phyloP scores from a whole-genome alignment of 139 green algal genomes.

The Picochlorum costavermella region DNA sequence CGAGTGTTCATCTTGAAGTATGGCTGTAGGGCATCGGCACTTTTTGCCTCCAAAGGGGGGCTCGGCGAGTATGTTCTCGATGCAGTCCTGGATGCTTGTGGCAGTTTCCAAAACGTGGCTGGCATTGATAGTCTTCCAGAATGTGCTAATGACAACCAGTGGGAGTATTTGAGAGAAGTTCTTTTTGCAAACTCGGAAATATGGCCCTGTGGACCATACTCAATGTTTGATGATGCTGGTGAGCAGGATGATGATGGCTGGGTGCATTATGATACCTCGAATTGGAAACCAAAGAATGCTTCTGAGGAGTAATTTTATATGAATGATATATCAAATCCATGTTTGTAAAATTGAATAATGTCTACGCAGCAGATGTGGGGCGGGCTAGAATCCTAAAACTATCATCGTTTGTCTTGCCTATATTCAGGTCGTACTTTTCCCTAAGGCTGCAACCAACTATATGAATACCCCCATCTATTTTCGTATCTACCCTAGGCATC shows the following conservation, averaged over 20 bases:
- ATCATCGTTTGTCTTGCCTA: too few relatives aligned
- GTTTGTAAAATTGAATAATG: too few relatives aligned
- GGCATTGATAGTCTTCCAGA: not conserved
- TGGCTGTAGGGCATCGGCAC: slow-evolving; percentile 19
- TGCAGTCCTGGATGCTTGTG: not conserved
- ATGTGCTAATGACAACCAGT: slow-evolving; percentile 12
- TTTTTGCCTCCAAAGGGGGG: slow-evolving; percentile 2
- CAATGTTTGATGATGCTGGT: slow-evolving; percentile 16
- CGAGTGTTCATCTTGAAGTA: slow-evolving; percentile 11
- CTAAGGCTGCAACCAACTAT: too few relatives aligned
- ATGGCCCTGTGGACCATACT: slow-evolving; percentile 30
- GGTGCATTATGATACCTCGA: slow-evolving; percentile 27
- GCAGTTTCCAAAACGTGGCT: not conserved
- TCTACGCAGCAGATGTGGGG: too few relatives aligned
- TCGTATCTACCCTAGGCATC: too few relatives aligned
- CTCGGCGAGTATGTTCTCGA: slow-evolving; percentile 4
- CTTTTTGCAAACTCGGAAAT: slow-evolving; percentile 26
- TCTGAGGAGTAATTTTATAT: slow-evolving; percentile 1
- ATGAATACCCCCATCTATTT: too few relatives aligned
- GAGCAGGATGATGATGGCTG: slow-evolving; percentile 13
- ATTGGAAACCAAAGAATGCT: slow-evolving; percentile 13
- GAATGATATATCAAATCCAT: not conserved
- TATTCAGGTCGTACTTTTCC: too few relatives aligned
- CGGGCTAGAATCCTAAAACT: too few relatives aligned
- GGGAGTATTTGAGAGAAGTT: slow-evolving; percentile 21